Percentiles rank a stretch among this genome's conserved stretches.
phyloP scores from a whole-genome alignment of 2,329 filamentous ascomycete species.

The Aureobasidium sp. region DNA sequence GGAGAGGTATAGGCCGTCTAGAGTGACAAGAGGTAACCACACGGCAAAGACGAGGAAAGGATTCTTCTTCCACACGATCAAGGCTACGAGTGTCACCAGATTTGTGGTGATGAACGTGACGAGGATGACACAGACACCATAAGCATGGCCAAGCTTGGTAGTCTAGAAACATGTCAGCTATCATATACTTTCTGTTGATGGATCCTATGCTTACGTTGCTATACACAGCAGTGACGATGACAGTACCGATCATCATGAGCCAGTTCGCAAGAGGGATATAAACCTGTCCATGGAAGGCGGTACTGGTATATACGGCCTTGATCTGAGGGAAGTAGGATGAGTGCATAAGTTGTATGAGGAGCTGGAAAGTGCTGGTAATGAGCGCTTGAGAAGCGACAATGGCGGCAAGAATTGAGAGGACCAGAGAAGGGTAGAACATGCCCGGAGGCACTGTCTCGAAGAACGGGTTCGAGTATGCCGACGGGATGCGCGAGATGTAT shows the following conservation, averaged over 20 bases:
- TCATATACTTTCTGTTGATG: slow-evolving; percentile 10
- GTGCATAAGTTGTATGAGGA: slow-evolving; percentile 66
- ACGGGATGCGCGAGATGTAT: slow-evolving; percentile 55
- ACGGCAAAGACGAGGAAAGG: slow-evolving; percentile 53
- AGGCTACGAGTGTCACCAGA: slow-evolving; percentile 64
- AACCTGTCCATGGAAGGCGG: slow-evolving; percentile 64
- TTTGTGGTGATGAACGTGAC: slow-evolving; percentile 73
- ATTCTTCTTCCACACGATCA: slow-evolving; percentile 64
- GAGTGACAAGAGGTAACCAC: slow-evolving; percentile 56
- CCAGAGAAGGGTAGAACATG: slow-evolving; percentile 59
- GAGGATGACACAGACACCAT: slow-evolving; percentile 72
- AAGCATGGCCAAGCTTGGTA: slow-evolving; percentile 63
- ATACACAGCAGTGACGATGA: slow-evolving; percentile 68
- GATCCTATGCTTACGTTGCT: slow-evolving; percentile 49
- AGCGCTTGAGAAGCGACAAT: slow-evolving; percentile 74
- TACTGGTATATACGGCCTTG: slow-evolving; percentile 64
- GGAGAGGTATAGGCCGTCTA: slow-evolving; percentile 65
- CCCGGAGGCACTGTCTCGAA: slow-evolving; percentile 63
- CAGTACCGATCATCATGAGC: slow-evolving; percentile 66
- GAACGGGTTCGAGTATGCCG: slow-evolving; percentile 65
- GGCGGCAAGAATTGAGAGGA: slow-evolving; percentile 57
- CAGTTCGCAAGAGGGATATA: slow-evolving; percentile 73
- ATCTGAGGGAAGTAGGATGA: slow-evolving; percentile 69
- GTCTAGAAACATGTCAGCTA: slow-evolving; percentile 39
- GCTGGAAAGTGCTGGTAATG: slow-evolving; percentile 68